Base-by-base conservation (phyloP, 495 filamentous ascomycete species). In the Terfezia boudieri region DNA sequence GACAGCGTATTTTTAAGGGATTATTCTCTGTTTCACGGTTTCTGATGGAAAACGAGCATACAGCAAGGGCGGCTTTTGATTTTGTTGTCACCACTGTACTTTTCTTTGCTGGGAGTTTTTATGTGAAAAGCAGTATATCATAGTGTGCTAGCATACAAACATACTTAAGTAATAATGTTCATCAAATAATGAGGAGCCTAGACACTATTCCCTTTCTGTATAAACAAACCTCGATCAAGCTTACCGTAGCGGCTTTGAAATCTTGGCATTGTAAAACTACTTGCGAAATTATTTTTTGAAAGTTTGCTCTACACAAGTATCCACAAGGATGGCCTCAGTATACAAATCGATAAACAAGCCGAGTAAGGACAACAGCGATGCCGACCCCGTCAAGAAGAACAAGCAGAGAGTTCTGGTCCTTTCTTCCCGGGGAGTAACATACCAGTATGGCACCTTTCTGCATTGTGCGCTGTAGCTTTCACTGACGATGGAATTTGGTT, bases 361-460 rank as follows among this genome's bases (percentile, higher is more conserved):
- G 11, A 20, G 5, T 9, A 23, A 12, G n/a, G 49, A 51, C 12
- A 72, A 70, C 52, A 55, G 66, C 50, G 69, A 72, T 53, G 74
- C 76, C 51, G 68, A 60, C 26, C 68, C 68, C 46, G 72, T 71
- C 12, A 71, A 70, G 57, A 75, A 71, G 58, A 81, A 80, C 66
- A 79, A 79, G 70, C 84, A 94, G 66, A 75, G 85, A 58, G 83
- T 96, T 23, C 71, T 99, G 49, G 87, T 95, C 60, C 73, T 96
- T 54, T 84, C 82, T 23, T 94, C 87, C 9, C 73, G 88, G 67
- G 88, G 88, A 56, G 84, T 93, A 14, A 90, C 90, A 36, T 83
- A 83, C 68, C 77, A 89, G 83, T 87, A 74, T 56, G 73, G 59
- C 22, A 53, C 55, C 53, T 35, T 11, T n/a, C 11, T 54, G 36